phyloP scores from a whole-genome alignment of 2,329 filamentous ascomycete species.

The Coniella lustricola region DNA sequence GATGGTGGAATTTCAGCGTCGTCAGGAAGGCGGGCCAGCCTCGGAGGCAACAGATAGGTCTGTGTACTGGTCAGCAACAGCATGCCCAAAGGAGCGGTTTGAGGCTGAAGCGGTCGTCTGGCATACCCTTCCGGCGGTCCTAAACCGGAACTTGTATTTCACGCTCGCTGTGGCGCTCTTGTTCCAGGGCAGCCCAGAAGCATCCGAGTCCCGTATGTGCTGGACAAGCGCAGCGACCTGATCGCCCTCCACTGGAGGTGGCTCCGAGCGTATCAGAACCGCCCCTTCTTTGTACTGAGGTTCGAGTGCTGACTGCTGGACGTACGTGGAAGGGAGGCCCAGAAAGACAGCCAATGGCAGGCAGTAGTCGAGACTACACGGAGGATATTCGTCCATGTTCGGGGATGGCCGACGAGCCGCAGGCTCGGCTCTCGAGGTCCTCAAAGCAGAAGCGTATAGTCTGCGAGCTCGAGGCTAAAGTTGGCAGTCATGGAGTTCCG shows the following conservation, averaged over 20 bases:
- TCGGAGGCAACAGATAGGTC: constrained; percentile 50
- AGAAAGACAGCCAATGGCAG: constrained; percentile 78
- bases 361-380: constrained; percentile 78
- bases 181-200: constrained; percentile 60
- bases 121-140: constrained; percentile 74
- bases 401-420: background rate
- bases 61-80: constrained; percentile 22
- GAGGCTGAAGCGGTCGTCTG: constrained; percentile 14
- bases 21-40: constrained; percentile 47
- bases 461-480: no score
- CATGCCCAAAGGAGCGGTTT: constrained; percentile 18
- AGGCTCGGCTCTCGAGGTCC: background rate
- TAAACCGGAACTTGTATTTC: constrained; percentile 59
- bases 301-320: constrained; percentile 35
- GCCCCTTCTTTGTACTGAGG: constrained; percentile 50
- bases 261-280: constrained; percentile 61
- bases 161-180: constrained; percentile 41
- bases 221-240: constrained; percentile 59
- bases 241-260: constrained; percentile 58
- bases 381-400: constrained; percentile 73
- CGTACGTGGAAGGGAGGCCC: constrained; percentile 51
- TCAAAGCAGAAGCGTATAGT: background rate
- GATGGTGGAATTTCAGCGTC: constrained; percentile 41
- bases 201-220: constrained; percentile 61
- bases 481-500: no score